phyloP scores from a whole-genome alignment of 345 rosid species.

The Camelina sativa region DNA sequence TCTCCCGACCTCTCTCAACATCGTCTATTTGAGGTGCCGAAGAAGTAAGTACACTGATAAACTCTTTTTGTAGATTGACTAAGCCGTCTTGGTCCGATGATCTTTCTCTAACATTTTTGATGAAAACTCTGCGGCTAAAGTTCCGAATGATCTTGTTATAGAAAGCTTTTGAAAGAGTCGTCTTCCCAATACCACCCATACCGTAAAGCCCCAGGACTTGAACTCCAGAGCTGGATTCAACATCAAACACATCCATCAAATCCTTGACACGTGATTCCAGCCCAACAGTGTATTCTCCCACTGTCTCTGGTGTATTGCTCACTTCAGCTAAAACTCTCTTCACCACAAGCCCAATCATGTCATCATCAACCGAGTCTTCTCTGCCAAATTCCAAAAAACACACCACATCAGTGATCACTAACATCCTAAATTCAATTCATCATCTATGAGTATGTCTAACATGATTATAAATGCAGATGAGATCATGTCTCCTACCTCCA shows the following conservation, averaged over 20 bases:
- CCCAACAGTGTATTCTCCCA: slow-evolving; percentile 47
- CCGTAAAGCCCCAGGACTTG: slow-evolving; percentile 44
- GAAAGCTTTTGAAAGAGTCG: slow-evolving; percentile 39
- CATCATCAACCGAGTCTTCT: slow-evolving; percentile 21
- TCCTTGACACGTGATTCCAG: slow-evolving; percentile 15
- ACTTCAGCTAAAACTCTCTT: slow-evolving; percentile 51
- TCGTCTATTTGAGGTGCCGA: neutral
- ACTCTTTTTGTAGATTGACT: slow-evolving; percentile 48
- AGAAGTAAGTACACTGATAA: slow-evolving; percentile 43
- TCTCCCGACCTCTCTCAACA: slow-evolving; percentile 31
- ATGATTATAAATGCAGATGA: neutral
- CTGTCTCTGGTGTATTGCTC: slow-evolving; percentile 57
- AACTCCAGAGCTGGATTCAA: neutral
- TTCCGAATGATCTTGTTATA: slow-evolving; percentile 23
- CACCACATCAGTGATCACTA: neutral
- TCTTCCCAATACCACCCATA: slow-evolving; percentile 55
- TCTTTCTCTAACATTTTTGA: slow-evolving; percentile 44
- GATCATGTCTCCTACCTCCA: slow-evolving; percentile 5
- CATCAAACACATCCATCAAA: neutral
- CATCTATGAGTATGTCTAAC: neutral
- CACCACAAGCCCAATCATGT: slow-evolving; percentile 47
- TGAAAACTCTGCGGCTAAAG: slow-evolving; percentile 43
- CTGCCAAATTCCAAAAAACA: slow-evolving; percentile 19
- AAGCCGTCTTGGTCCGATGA: slow-evolving; percentile 40
- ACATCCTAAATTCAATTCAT: neutral